These are phyloP conservation scores for Antitrichia curtipendula DNA, from an alignment of 225 moss, liverwort and hornwort genomes.

Conservation along the genomic window DNA sequence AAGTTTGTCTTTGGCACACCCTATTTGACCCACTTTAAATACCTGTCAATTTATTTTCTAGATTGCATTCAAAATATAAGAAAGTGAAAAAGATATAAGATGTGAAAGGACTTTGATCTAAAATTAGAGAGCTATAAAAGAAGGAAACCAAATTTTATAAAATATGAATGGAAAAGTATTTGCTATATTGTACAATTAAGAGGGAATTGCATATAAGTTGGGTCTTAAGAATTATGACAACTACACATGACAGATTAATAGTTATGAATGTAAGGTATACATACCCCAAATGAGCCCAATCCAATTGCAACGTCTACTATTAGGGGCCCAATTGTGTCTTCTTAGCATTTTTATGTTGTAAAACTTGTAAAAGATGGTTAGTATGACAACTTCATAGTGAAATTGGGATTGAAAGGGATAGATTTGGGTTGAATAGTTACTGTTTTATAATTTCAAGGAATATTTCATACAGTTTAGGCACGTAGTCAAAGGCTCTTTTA, in stretches of 20 bases:
- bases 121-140: neutral
- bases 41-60: accelerated
- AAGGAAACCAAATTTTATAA: neutral
- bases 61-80: too few species aligned
- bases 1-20: neutral
- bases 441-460: neutral
- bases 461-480: accelerated
- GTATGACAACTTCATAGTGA: neutral
- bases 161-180: neutral
- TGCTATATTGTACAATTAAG: neutral
- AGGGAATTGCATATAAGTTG: too few species aligned
- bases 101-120: accelerated
- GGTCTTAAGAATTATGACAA: too few species aligned
- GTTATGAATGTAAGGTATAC: too few species aligned
- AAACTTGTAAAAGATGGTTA: accelerated
- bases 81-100: neutral
- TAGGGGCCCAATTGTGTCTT: accelerated
- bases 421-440: neutral
- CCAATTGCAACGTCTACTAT: neutral
- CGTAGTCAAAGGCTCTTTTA: too few species aligned
- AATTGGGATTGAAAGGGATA: neutral
- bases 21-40: neutral
- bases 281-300: accelerated
- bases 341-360: neutral
- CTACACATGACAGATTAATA: accelerated